Conservation (phyloP, 768 basidiomycete species). For the Leccinellum albellum region DNA sequence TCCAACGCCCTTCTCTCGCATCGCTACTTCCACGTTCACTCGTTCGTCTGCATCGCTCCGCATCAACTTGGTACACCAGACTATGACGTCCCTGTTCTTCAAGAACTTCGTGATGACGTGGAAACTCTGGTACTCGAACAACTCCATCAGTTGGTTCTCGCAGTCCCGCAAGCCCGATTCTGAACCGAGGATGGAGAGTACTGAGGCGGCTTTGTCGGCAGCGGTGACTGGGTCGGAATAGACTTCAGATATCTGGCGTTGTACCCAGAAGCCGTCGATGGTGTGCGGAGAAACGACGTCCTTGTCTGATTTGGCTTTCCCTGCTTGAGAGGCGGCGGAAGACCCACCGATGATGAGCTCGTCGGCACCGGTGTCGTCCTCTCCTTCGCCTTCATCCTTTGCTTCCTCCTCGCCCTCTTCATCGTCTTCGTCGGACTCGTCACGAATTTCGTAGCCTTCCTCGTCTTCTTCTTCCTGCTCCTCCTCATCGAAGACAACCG, state of each 20-base stretch:
- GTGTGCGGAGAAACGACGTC: constrained; percentile 84
- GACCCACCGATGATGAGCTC: constrained; percentile 79
- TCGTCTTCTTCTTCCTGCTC: constrained; percentile 93
- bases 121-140: constrained; percentile 92
- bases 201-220: constrained; percentile 82
- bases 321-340: constrained; percentile 42
- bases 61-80: constrained; percentile 97
- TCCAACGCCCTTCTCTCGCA: constrained; percentile 95
- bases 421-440: constrained; percentile 76
- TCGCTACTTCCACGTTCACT: constrained; percentile 92
- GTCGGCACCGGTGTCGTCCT: constrained; percentile 52
- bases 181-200: constrained; percentile 80
- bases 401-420: constrained; percentile 47
- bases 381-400: constrained; percentile 42
- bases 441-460: constrained; percentile 81
- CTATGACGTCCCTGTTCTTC: constrained; percentile 93
- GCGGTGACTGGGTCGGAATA: constrained; percentile 95
- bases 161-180: constrained; percentile 87
- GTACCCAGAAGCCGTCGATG: constrained; percentile 98
- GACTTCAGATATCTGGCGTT: constrained; percentile 85
- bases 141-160: constrained; percentile 94
- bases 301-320: constrained; percentile 58
- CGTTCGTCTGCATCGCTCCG: constrained; percentile 85
- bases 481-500: constrained; percentile 96
- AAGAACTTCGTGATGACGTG: constrained; percentile 85